Base-by-base conservation (phyloP, 2,329 filamentous ascomycete genomes). In the Aspergillus fumigatiaffinis region DNA sequence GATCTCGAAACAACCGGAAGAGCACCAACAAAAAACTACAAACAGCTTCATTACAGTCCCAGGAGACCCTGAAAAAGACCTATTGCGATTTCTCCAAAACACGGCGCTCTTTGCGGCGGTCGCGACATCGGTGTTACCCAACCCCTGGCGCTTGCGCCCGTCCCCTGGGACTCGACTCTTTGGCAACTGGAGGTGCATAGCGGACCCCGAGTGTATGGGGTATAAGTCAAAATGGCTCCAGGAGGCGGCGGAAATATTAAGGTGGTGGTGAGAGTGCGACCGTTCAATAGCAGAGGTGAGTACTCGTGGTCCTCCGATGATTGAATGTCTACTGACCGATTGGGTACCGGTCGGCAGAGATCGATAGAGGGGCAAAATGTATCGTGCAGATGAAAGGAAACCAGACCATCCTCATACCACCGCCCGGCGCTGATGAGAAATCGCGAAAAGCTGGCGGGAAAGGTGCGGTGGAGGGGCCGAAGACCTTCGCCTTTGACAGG, bases 171-270 rank as follows among this genome's bases (percentile, higher is more conserved):
- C 51, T 58, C 42, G 53, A 58, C 44, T 54, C 46, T 53, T 28
- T n/a, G 53, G 55, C 48, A 62, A 54, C 52, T 56, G 54, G 58
- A 59, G 47, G 51, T 52, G 56, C 53, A 53, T 57, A 53, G 65
- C 60, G 26, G 51, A 21, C 29, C 53, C 56, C 60, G 59, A 61
- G 71, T 75, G 65, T 62, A 76, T 76, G 74, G 73, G 69, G 68
- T 55, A 71, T 67, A 64, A 60, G 60, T 47, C 65, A 76, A 65
- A 57, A 90, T 90, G 87, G 83, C 85, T 70, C 81, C 84, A 67
- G 82, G 84, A 67, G 90, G 90, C 71, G 92, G 90, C 79, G 92
- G 94, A 73, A 99, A 99, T 74, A 99, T 99, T 77, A 99, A 99
- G 87, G 94, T 99, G 80, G 94, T 99, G 82, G 94, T 99, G 81